phyloP scores from a whole-genome alignment of 805 yeast genomes.

The Pichia sporocuriosa region DNA sequence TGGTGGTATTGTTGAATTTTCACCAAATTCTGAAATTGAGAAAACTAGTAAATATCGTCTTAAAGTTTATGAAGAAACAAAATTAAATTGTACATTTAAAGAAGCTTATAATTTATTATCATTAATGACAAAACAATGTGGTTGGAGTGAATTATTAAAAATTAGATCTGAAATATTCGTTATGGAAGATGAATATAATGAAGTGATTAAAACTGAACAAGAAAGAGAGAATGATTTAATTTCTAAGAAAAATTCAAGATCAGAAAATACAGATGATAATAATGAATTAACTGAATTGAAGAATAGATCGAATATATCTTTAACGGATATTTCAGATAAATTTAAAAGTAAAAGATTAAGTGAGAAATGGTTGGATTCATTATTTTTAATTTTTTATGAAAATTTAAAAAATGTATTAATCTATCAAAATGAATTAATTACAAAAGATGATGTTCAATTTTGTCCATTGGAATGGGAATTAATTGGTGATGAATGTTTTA shows the following conservation, averaged over 20 bases:
- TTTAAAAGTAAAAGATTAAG: slow-evolving; percentile 47
- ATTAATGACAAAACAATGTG: slow-evolving; percentile 55
- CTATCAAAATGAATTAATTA: slow-evolving; percentile 29
- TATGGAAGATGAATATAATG: slow-evolving; percentile 65
- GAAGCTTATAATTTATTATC: slow-evolving; percentile 67
- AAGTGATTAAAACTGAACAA: slow-evolving; percentile 16
- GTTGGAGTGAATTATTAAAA: slow-evolving; percentile 75
- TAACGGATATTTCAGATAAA: slow-evolving; percentile 18
- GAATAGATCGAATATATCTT: neutral
- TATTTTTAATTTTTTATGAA: slow-evolving; percentile 59
- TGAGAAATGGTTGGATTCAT: slow-evolving; percentile 68
- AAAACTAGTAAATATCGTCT: slow-evolving; percentile 42
- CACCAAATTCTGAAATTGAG: slow-evolving; percentile 30
- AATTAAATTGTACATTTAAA: slow-evolving; percentile 45
- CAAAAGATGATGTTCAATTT: slow-evolving; percentile 32
- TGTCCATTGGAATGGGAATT: slow-evolving; percentile 72
- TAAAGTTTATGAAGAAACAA: slow-evolving; percentile 43
- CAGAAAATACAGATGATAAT: neutral
- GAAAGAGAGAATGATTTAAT: slow-evolving; percentile 9
- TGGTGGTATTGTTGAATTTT: slow-evolving; percentile 30
- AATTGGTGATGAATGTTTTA: slow-evolving; percentile 49
- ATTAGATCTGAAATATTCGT: slow-evolving; percentile 68
- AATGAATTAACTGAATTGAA: neutral
- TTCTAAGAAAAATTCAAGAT: neutral
- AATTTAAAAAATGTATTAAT: slow-evolving; percentile 76